Base-by-base conservation (phyloP, 768 basidiomycete species). In the Leccinum boreale region DNA sequence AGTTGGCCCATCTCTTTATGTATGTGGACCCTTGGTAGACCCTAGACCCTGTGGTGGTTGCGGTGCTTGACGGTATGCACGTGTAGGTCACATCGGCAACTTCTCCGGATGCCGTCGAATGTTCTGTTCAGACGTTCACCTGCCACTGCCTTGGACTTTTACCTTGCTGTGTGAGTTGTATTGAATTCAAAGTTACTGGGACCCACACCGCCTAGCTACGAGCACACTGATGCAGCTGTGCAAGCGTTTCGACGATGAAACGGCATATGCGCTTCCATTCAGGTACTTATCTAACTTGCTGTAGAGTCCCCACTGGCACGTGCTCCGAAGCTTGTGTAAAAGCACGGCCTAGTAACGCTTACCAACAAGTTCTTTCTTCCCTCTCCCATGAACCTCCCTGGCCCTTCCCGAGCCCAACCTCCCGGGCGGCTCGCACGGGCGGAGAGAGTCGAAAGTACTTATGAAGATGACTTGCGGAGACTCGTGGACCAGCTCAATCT, bases 371-470 rank as follows among this genome's bases (percentile, higher is more conserved):
- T 56, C 45, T 56, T 61, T 66, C 60, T 5, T 54, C 60, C 53
- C 56, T 55, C 55, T 50, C 42, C 59, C 62, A 70, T 70, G 68
- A 66, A 58, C 44, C 28, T 63, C 46, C 66, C 69, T 24, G 69
- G 70, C 39, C 69, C 69, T 44, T 70, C 70, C 23, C 60, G 59
- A 24, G 57, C 31, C 28, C 49, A 23, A 15, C 31, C 63, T 7
- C 6, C 44, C 11, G 56, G 56, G 24, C 19, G 39, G 33, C 33
- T 36, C 17, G 44, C 48, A 21, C 33, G 17, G 29, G 52, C 58
- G 53, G 55, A 47, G 52, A 60, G 61, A 53, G 58, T 59, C 47
- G 61, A 57, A 64, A 69, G 62, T 52, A 53, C 62, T 42, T 67
- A 71, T 21, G 71, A 71, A 31, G 60, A 61, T 0, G 71, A 73